These are phyloP conservation scores for Aspergillus sojae DNA, from an alignment of 2,329 filamentous ascomycete species.

Conservation along the genomic window DNA sequence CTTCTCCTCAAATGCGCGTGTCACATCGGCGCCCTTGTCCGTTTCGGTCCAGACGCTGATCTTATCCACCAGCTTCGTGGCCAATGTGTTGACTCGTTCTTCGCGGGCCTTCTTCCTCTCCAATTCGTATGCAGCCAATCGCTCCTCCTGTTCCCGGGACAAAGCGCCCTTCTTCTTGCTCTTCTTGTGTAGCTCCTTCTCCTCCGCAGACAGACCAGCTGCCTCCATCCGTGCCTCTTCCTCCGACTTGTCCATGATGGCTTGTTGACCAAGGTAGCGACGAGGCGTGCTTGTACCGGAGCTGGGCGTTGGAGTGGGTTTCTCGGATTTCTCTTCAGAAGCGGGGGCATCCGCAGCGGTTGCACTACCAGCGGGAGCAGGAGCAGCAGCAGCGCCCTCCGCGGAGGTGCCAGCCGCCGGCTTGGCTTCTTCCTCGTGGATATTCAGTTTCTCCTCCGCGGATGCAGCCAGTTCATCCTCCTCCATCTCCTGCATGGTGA, in stretches of 20 bases:
- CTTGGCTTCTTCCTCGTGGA: conserved; percentile 50
- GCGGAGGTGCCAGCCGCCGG: conserved; percentile 41
- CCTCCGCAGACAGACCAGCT: conserved; percentile 68
- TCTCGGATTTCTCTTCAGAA: conserved; percentile 23
- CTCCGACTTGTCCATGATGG: conserved; percentile 85
- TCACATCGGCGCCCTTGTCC: conserved; percentile 84
- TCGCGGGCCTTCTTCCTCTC: conserved; percentile 83
- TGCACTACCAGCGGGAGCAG: conserved; percentile 49
- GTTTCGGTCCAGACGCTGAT: conserved; percentile 97
- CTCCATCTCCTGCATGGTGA: conserved; percentile 80
- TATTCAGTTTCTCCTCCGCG: conserved; percentile 51
- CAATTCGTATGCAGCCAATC: conserved; percentile 82
- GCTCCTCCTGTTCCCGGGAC: conserved; percentile 89
- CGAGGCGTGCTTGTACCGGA: conserved; percentile 53
- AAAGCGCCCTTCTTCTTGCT: conserved; percentile 88
- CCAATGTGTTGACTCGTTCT: conserved; percentile 83
- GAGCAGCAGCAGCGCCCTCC: conserved; percentile 24
- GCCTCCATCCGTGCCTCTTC: conserved; percentile 70
- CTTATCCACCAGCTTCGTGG: conserved; percentile 83
- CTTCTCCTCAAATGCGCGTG: conserved; percentile 88
- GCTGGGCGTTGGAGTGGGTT: conserved; percentile 28
- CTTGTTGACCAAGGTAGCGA: conserved; percentile 72
- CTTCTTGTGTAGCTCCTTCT: conserved; percentile 75
- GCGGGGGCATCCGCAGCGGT: conserved; percentile 45
- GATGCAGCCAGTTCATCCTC: conserved; percentile 64